Percentiles rank a stretch among this genome's conserved stretches.
These are phyloP conservation scores for Circinella minor DNA, from an alignment of 371 early-diverging fungal genomes.

Conservation along the genomic window DNA sequence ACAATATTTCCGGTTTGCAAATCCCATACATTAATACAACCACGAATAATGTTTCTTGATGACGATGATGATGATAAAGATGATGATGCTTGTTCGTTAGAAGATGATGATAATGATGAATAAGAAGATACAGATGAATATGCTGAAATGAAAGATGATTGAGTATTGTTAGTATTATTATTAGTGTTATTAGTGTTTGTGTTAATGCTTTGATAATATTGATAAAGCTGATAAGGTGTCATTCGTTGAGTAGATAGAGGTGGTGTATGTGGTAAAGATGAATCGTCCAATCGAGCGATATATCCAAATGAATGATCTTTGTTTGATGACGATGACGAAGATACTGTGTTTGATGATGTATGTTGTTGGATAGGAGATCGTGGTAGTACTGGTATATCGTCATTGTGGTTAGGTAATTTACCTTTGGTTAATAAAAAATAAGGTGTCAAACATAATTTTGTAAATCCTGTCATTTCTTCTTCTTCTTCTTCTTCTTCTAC, in stretches of 20 bases:
- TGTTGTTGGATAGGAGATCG: background rate
- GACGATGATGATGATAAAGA: background rate
- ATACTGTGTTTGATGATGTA: conserved; percentile 2
- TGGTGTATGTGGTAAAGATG: background rate
- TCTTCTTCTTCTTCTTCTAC: background rate
- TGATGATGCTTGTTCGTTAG: conserved; percentile 4
- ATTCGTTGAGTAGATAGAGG: conserved; percentile 19
- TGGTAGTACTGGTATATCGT: conserved; percentile 16
- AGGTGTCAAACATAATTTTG: conserved; percentile 58
- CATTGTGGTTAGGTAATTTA: conserved; percentile 18
- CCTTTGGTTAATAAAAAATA: conserved; percentile 60
- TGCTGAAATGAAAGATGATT: background rate
- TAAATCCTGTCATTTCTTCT: conserved; percentile 37
- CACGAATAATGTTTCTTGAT: conserved; percentile 18
- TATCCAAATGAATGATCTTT: conserved; percentile 6
- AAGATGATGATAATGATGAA: background rate
- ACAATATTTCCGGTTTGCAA: conserved; percentile 52
- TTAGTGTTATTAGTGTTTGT: too few species aligned
- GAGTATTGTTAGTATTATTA: conserved; percentile 4
- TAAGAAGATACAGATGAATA: conserved; percentile 3
- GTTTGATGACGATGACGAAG: background rate
- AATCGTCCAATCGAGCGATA: conserved; percentile 25
- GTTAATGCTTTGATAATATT: conserved; percentile 29
- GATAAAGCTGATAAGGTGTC: conserved; percentile 48
- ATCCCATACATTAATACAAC: conserved; percentile 64